Percentiles rank a stretch among this genome's conserved stretches.
phyloP scores from a whole-genome alignment of 2,329 filamentous ascomycete genomes.

The Graphilbum sp. region DNA sequence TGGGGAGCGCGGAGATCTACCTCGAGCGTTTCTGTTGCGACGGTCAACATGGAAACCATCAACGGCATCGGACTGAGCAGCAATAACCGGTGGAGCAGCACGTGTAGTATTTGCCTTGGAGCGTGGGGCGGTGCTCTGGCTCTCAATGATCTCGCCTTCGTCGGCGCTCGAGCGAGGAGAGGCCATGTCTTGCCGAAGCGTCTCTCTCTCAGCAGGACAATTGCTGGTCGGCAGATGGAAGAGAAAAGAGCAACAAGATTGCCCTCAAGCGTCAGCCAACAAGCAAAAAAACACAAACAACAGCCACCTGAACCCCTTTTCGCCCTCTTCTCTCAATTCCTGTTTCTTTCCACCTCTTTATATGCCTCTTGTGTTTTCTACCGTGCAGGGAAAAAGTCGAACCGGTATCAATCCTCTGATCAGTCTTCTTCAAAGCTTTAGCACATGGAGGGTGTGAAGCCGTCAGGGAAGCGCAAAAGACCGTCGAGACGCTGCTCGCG shows the following conservation, averaged over 20 bases:
- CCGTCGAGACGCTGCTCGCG: too few species aligned
- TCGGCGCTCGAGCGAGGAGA: conserved; percentile 45
- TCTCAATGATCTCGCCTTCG: conserved; percentile 73
- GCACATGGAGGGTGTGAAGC: conserved; percentile 6
- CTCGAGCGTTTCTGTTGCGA: conserved; percentile 59
- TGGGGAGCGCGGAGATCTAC: conserved; percentile 40
- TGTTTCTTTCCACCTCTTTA: not conserved
- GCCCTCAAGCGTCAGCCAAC: conserved; percentile 8
- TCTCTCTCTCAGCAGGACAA: conserved; percentile 10
- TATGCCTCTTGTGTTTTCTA: not conserved
- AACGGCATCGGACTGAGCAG: conserved; percentile 29
- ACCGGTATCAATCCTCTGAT: conserved; percentile 16
- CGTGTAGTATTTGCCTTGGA: conserved; percentile 69
- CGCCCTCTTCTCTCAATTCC: not conserved
- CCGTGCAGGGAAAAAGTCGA: conserved; percentile 8
- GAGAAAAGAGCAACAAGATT: too few species aligned
- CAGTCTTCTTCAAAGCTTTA: conserved; percentile 10
- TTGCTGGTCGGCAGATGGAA: conserved; percentile 3
- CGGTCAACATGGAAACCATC: conserved; percentile 81
- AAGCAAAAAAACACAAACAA: not conserved
- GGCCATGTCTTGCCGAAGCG: too few species aligned
- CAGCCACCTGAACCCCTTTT: too few species aligned
- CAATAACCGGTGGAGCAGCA: conserved; percentile 4
- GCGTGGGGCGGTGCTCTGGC: conserved; percentile 35
- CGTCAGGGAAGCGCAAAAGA: not conserved